These are phyloP conservation scores for Hippophae gyantsensis DNA, from an alignment of 306 rosid species.

Conservation along the genomic window DNA sequence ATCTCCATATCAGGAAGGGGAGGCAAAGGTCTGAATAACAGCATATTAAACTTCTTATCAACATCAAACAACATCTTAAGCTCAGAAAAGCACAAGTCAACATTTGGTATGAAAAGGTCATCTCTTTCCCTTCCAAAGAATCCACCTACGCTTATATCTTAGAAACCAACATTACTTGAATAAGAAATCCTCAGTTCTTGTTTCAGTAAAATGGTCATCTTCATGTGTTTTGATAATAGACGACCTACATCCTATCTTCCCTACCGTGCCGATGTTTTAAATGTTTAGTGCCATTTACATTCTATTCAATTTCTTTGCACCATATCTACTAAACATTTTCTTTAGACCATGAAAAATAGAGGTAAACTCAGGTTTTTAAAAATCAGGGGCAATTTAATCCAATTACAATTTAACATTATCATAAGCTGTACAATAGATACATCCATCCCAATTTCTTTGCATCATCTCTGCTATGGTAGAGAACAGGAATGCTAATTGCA, in stretches of 20 bases:
- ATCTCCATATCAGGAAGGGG: slow-evolving; percentile 93
- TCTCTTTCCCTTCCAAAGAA: neutral
- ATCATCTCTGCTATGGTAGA: no score
- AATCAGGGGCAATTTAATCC: no score
- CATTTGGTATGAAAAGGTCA: neutral
- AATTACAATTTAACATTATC: no score
- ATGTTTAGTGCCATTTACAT: no score
- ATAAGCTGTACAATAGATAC: no score
- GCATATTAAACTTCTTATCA: slow-evolving; percentile 11
- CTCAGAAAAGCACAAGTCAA: neutral
- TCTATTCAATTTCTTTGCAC: no score
- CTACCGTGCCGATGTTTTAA: neutral
- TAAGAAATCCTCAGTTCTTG: neutral
- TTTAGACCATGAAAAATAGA: neutral
- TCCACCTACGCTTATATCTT: neutral
- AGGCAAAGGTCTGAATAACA: slow-evolving; percentile 72
- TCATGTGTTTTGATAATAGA: neutral
- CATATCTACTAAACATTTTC: no score
- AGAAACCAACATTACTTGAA: neutral
- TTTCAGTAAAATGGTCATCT: neutral
- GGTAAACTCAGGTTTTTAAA: neutral
- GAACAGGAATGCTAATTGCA: no score
- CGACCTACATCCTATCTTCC: neutral
- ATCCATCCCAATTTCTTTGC: no score
- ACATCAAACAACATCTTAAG: slow-evolving; percentile 14